Base-by-base conservation (phyloP, 139 green algal genomes). In the Chlorella sp. region DNA sequence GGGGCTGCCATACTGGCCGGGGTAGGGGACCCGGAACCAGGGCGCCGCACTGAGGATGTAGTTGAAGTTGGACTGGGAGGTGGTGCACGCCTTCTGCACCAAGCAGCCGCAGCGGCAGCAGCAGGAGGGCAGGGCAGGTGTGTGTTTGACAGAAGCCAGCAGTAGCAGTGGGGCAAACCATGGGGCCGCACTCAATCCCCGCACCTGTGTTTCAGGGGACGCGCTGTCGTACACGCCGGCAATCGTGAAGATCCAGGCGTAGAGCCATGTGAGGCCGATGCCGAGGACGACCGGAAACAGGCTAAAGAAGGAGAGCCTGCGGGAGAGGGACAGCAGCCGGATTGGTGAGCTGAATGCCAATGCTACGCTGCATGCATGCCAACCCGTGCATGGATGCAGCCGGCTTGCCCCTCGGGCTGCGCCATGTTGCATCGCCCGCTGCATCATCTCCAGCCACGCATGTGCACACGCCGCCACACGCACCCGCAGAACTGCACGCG, bases 11-110 rank as follows among this genome's bases (percentile, higher is more conserved):
- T 89, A 95, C 82, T 95, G 69, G 32, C 87, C 84, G 1, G 90
- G 88, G 84, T 93, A 92, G 0, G 90, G 91, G 44, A 91, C 86
- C 19, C 88, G 80, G 78, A 95, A 81, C 92, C 92, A 94, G n/a
- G 90, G 88, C 5, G 90, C 87, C 17, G 62, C 56, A 30, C 83
- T 89, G 3, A 84, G 41, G 78, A 77, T 76, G 83, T 81, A 68
- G 69, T 51, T 43, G 26, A 83, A 83, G 69, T 88, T 77, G 58
- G 41, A 22, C 17, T 83, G 77, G 19, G 36, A 34, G 14, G 77
- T 83, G 58, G 77, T 83, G 77, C 77, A 83, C 7, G 40, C 20
- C 30, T 73, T 73, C 77, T 83, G 77, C 60, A 20, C 54, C 51
- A 41, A 5, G 43, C 1, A 62, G 6, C 41, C 1, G 26, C 17